A percentile compares a stretch with the other conserved stretches of the same genome.
Evolutionary conservation across 108 stramenopile species (phyloP).

Genomic region (Skeletonema grethae): DNA sequence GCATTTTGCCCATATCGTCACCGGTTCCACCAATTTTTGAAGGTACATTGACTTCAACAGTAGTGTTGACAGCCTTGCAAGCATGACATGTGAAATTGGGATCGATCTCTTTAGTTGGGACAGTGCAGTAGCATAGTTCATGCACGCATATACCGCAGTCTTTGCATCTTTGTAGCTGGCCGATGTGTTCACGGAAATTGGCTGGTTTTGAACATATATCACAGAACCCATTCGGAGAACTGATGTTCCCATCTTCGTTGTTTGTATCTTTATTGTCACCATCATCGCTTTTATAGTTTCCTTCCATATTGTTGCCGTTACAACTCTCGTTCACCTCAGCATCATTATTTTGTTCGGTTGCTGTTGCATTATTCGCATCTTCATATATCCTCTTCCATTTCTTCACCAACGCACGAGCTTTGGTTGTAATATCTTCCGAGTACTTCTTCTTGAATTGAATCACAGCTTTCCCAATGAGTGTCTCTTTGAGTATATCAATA

Average conservation of each 20-base stretch:
- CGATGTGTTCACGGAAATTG: not conserved
- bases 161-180: constrained; percentile 48
- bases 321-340: not conserved
- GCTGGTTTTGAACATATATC: constrained; percentile 9
- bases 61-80: constrained; percentile 44
- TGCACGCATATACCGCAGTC: constrained; percentile 48
- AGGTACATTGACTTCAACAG: constrained; percentile 43
- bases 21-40: constrained; percentile 33
- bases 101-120: constrained; percentile 13
- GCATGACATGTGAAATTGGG: constrained; percentile 55
- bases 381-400: not conserved
- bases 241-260: not conserved
- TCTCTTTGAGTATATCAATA: not conserved
- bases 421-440: not conserved
- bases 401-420: not conserved
- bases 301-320: not conserved
- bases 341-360: not conserved
- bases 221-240: not conserved
- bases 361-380: not conserved
- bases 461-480: not conserved
- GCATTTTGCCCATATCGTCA: constrained; percentile 18
- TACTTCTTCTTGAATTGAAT: not conserved
- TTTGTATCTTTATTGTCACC: not conserved
- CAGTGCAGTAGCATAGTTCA: constrained; percentile 53
- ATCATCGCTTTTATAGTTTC: too few relatives aligned